A percentile compares a stretch with the other conserved stretches of the same genome.
phyloP scores from a whole-genome alignment of 2,329 filamentous ascomycete genomes.

The Albophoma yamanashiensis region DNA sequence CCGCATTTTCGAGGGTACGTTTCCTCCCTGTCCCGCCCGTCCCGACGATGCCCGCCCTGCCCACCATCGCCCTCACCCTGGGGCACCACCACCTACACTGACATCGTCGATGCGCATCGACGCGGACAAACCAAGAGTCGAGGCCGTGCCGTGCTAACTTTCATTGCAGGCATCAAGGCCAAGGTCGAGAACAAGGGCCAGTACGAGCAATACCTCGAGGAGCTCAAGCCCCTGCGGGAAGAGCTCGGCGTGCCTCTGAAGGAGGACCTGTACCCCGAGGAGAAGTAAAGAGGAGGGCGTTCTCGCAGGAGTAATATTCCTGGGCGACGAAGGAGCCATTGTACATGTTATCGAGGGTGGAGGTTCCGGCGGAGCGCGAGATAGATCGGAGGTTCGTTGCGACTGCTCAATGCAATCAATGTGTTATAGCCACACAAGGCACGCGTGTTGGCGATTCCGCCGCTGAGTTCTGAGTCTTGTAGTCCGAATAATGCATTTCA shows the following conservation, averaged over 20 bases:
- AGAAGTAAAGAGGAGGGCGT: slow-evolving; percentile 24
- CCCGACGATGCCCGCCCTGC: neutral
- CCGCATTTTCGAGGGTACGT: slow-evolving; percentile 92
- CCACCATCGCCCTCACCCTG: neutral
- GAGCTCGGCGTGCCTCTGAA: slow-evolving; percentile 87
- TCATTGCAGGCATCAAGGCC: slow-evolving; percentile 76
- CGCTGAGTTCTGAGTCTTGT: neutral
- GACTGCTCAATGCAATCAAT: slow-evolving; percentile 17
- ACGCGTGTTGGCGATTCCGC: slow-evolving; percentile 4
- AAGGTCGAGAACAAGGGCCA: slow-evolving; percentile 98
- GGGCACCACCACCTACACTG: no score
- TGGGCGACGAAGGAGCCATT: slow-evolving; percentile 12
- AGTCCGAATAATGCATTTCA: neutral
- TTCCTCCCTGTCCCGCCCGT: neutral
- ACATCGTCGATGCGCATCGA: neutral
- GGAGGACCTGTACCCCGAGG: slow-evolving; percentile 81
- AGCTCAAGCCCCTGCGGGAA: slow-evolving; percentile 86
- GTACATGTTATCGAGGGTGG: slow-evolving; percentile 24
- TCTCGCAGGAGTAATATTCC: neutral
- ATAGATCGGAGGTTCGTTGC: slow-evolving; percentile 19
- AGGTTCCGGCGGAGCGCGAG: slow-evolving; percentile 13
- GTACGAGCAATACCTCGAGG: slow-evolving; percentile 91
- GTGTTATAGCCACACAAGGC: slow-evolving; percentile 17
- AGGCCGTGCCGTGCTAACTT: neutral
- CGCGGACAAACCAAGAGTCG: neutral